These are phyloP conservation scores for Talaromyces verruculosus DNA, from an alignment of 2,329 filamentous ascomycete genomes.

Conservation along the genomic window DNA sequence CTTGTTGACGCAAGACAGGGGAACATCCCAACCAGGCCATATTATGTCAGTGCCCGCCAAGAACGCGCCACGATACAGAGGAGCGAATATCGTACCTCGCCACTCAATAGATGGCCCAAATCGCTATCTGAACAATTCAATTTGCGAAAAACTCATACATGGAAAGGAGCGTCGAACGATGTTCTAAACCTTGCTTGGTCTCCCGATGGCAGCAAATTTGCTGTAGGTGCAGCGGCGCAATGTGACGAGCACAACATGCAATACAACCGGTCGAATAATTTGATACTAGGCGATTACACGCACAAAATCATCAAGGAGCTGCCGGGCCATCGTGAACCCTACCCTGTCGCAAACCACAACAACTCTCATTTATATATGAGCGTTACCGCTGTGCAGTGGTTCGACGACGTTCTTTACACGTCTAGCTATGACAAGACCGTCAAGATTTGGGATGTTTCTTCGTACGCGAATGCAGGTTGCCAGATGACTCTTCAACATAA, in stretches of 20 bases:
- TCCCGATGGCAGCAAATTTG: conserved; percentile 55
- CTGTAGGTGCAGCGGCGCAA: conserved; percentile 57
- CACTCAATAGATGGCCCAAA: background rate
- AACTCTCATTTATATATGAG: conserved; percentile 58
- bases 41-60: conserved; percentile 17
- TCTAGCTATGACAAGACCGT: conserved; percentile 57
- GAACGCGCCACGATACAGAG: conserved; percentile 5
- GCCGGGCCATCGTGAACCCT: conserved; percentile 52
- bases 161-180: conserved; percentile 60
- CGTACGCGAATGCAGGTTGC: conserved; percentile 31
- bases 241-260: conserved; percentile 58
- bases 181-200: conserved; percentile 59
- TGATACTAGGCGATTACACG: conserved; percentile 53
- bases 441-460: conserved; percentile 55
- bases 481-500: conserved; percentile 45
- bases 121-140: conserved; percentile 22
- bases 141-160: conserved; percentile 38
- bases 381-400: conserved; percentile 56
- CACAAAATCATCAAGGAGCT: conserved; percentile 51
- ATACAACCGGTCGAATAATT: conserved; percentile 60
- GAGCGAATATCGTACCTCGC: background rate
- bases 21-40: conserved; percentile 24
- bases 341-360: conserved; percentile 50
- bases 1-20: conserved; percentile 27
- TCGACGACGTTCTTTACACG: conserved; percentile 51